Evolutionary conservation across 371 early-diverging fungal genomes (phyloP).

Genomic region (Entomophthora muscae): DNA sequence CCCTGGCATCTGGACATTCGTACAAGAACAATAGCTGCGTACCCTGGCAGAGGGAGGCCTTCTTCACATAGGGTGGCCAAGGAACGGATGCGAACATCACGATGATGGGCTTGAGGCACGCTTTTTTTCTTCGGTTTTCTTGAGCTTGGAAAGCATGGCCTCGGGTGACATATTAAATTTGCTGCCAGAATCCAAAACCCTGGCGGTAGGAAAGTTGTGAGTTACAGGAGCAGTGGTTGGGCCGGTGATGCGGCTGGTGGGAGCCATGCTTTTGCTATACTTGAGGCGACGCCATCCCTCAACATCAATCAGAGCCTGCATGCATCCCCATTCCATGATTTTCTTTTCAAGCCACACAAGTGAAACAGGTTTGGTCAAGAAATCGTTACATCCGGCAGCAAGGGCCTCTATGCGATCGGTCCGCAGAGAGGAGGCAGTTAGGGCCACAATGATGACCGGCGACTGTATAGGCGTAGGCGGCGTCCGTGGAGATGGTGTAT

Average conservation of each 20-base stretch:
- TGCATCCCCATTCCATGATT: conserved; percentile 81
- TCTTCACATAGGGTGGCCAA: too few species aligned
- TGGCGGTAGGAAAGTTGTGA: not conserved
- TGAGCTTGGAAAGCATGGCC: not conserved
- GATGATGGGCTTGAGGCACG: not conserved
- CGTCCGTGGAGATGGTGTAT: conserved; percentile 10
- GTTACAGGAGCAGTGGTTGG: not conserved
- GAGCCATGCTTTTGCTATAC: not conserved
- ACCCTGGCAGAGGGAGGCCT: too few species aligned
- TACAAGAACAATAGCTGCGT: too few species aligned
- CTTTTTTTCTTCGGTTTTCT: conserved; percentile 2
- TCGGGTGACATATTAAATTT: conserved; percentile 3
- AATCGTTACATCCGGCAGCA: conserved; percentile 80
- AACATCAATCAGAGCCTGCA: conserved; percentile 80
- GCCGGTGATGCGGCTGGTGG: not conserved
- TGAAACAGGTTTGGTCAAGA: conserved; percentile 69
- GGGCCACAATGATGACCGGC: conserved; percentile 73
- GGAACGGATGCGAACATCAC: too few species aligned
- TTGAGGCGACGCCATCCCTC: conserved; percentile 44
- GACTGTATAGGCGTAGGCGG: conserved; percentile 27
- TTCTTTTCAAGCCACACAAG: conserved; percentile 68
- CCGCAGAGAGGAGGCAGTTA: conserved; percentile 61
- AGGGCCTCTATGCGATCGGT: conserved; percentile 62
- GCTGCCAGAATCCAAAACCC: not conserved
- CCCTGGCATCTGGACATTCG: too few species aligned